Evolutionary conservation across 495 filamentous ascomycete genomes (phyloP), one percentile per base, ranked within the genome.

Genomic region (Cudoniella acicularis): DNA sequence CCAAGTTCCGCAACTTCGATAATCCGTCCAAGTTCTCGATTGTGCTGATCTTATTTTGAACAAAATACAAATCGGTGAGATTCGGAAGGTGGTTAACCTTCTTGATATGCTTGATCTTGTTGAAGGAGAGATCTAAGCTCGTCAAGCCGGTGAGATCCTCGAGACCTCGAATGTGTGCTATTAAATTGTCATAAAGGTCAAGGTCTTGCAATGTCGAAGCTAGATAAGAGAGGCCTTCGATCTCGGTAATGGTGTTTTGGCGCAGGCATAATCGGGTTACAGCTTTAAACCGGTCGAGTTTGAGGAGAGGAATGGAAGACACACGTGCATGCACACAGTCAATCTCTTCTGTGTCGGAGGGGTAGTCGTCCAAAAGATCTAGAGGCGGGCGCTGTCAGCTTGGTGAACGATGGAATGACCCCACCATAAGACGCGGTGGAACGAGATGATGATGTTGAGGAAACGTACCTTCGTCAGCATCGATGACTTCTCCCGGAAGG

Each of bases 41-140:
- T 60, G 73, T 82, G 27, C 75, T 78, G 65, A 99, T 96, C 69
- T 90, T 93, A 74, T 99, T 99, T 68, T 97, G 88, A 47, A 97
- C 90, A 64, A 99, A 92, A 72, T 87, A 99, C 4, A 99, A 69
- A 65, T 97, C 91, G 62, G 79, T 88, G 54, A 98, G 77, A 40
- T 91, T 83, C 11, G 74, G 83, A 22, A 98, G 78, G 70, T 95
- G 90, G 41, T 82, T 78, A 65, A 98, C 73, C 67, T 91, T 83
- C 75, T 95, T 95, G 79, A 99, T 96, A 70, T 98, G 92, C 71
- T 96, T 97, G 75, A 99, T 93, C 77, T 96, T 97, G 74, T 99
- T 99, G 83, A 96, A 99, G 67, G 89, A 93, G 40, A 99, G 77
- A 69, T 99, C 94, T 49, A 99, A 81, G 55, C 77, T 88, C 13